Conservation (phyloP, 345 rosid species). For the Cardiospermum halicacabum region DNA sequence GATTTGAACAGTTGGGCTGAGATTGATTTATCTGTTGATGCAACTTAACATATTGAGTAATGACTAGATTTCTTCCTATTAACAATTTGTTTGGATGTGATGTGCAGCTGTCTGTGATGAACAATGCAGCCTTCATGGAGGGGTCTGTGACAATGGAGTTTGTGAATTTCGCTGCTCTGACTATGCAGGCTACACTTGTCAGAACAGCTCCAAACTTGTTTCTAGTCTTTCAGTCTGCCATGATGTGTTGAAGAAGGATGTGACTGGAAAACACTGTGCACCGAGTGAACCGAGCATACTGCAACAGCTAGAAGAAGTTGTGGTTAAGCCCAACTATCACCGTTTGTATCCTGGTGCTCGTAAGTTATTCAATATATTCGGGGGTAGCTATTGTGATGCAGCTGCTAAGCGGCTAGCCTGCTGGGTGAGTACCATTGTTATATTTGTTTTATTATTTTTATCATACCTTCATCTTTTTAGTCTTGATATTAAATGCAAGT, state of each 20-base stretch:
- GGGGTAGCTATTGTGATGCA: conserved; percentile 74
- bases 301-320: conserved; percentile 97
- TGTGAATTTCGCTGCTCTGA: conserved; percentile 99
- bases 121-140: conserved; percentile 98
- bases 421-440: conserved; percentile 54
- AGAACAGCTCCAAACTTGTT: conserved; percentile 83
- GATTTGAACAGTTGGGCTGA: not conserved
- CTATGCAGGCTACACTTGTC: conserved; percentile 96
- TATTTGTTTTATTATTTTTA: not conserved
- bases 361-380: conserved; percentile 71
- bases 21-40: not conserved
- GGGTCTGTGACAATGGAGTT: conserved; percentile 99
- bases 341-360: conserved; percentile 85
- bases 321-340: conserved; percentile 93
- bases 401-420: conserved; percentile 94
- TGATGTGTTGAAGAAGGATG: conserved; percentile 72
- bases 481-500: not conserved
- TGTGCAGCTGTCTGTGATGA: conserved; percentile 89
- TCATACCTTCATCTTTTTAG: not conserved
- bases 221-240: conserved; percentile 82
- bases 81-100: conserved; percentile 8
- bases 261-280: conserved; percentile 84
- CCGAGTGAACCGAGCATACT: conserved; percentile 87
- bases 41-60: not conserved
- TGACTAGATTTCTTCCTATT: conserved; percentile 2